Conservation (phyloP, 164 flowering plant genomes). For the Vitis labrusca region DNA sequence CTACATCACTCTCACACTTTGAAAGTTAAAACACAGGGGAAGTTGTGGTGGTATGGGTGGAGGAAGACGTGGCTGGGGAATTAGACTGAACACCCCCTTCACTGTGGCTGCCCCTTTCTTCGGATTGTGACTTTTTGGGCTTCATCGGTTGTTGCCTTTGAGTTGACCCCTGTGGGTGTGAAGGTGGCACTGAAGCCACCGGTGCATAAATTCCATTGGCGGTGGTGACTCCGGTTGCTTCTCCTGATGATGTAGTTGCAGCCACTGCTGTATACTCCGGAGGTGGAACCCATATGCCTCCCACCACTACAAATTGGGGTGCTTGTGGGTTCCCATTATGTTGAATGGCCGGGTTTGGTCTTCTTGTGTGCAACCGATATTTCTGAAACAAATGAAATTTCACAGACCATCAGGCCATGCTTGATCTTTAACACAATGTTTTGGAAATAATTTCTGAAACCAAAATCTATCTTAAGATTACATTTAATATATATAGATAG, state of each 20-base stretch:
- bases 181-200: conserved; percentile 32
- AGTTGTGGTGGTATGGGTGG: conserved; percentile 46
- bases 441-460: background rate
- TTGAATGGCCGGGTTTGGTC: conserved; percentile 47
- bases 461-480: background rate
- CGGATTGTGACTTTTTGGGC: conserved; percentile 23
- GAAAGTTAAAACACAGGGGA: conserved; percentile 24
- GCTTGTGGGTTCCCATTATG: conserved; percentile 44
- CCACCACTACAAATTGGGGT: conserved; percentile 71
- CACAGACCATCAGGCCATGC: background rate
- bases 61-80: conserved; percentile 58
- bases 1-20: conserved; percentile 3
- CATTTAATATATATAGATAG: no score
- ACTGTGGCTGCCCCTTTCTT: conserved; percentile 34
- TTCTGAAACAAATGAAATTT: conserved; percentile 40
- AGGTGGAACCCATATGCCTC: conserved; percentile 79
- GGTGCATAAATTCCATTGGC: conserved; percentile 50
- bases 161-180: conserved; percentile 5
- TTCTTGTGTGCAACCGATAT: conserved; percentile 71
- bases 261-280: conserved; percentile 41
- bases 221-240: conserved; percentile 14
- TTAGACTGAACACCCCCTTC: conserved; percentile 23
- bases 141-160: conserved; percentile 19
- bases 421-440: background rate
- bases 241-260: conserved; percentile 29